These are phyloP conservation scores for Tolypocladium sp. DNA, from an alignment of 2,329 filamentous ascomycete genomes.

Conservation along the genomic window DNA sequence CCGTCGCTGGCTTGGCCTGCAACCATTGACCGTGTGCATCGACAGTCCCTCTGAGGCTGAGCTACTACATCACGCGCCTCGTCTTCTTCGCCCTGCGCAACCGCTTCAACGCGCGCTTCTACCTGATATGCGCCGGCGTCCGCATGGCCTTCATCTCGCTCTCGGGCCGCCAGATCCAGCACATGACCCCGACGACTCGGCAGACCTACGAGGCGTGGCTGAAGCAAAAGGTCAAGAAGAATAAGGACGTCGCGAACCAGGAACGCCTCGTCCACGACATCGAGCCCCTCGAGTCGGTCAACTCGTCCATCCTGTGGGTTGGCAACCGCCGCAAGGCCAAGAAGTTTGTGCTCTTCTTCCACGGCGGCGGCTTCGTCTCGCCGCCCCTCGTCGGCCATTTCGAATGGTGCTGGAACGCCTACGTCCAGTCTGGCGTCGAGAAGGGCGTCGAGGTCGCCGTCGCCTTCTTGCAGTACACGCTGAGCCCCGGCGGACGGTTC, in stretches of 20 bases:
- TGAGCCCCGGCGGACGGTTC: slow-evolving; percentile 17
- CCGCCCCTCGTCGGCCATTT: slow-evolving; percentile 14
- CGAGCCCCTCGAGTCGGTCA: slow-evolving; percentile 8
- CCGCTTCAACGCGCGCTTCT: slow-evolving; percentile 7
- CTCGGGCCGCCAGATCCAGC: slow-evolving; percentile 12
- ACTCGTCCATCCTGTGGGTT: slow-evolving; percentile 16
- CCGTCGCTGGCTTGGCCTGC: not conserved
- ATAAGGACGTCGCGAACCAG: slow-evolving; percentile 4
- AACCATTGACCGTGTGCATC: not conserved
- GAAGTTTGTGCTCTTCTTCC: slow-evolving; percentile 19
- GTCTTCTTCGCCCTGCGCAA: slow-evolving; percentile 8
- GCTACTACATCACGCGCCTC: slow-evolving; percentile 4
- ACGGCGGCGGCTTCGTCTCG: slow-evolving; percentile 17
- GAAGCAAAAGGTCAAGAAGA: slow-evolving; percentile 7
- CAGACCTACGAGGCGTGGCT: slow-evolving; percentile 14
- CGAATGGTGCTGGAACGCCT: slow-evolving; percentile 17
- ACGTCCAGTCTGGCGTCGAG: slow-evolving; percentile 10
- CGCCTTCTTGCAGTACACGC: slow-evolving; percentile 24
- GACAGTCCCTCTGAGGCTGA: slow-evolving; percentile 7
- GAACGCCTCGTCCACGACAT: slow-evolving; percentile 9
- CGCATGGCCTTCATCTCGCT: slow-evolving; percentile 10
- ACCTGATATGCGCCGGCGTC: slow-evolving; percentile 7
- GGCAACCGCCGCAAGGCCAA: slow-evolving; percentile 15
- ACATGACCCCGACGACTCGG: slow-evolving; percentile 8
- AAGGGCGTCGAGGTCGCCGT: slow-evolving; percentile 17